A percentile compares a stretch with the other conserved stretches of the same genome.
These are phyloP conservation scores for Globisporangium spiculum DNA, from an alignment of 352 stramenopile species.

Conservation along the genomic window DNA sequence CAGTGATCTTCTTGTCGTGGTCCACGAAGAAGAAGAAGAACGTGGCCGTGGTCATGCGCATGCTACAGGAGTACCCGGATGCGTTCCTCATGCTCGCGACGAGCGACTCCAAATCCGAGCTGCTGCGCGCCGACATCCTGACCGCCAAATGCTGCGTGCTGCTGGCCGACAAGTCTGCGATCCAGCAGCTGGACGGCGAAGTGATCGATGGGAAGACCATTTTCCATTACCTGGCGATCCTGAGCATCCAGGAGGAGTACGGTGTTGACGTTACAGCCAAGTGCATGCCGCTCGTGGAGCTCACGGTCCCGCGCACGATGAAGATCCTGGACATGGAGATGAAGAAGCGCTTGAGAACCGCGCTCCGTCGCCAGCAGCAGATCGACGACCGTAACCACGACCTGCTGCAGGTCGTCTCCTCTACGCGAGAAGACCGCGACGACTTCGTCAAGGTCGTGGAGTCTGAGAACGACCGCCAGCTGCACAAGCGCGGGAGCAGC, in stretches of 20 bases:
- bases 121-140: conserved; percentile 59
- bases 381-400: conserved; percentile 9
- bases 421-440: background rate
- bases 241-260: conserved; percentile 59
- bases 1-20: conserved; percentile 66
- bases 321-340: conserved; percentile 68
- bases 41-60: conserved; percentile 17
- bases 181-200: conserved; percentile 56
- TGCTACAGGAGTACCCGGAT: conserved; percentile 42
- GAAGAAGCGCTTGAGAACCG: conserved; percentile 34
- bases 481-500: conserved; percentile 19
- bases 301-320: conserved; percentile 62
- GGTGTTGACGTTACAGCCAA: conserved; percentile 37
- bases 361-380: conserved; percentile 11
- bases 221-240: conserved; percentile 62
- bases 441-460: conserved; percentile 8
- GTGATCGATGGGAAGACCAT: conserved; percentile 59
- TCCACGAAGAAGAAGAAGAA: conserved; percentile 26
- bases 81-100: conserved; percentile 59
- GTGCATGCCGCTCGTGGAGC: conserved; percentile 57
- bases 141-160: conserved; percentile 51
- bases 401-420: conserved; percentile 9
- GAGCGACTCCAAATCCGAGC: conserved; percentile 48
- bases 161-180: conserved; percentile 52
- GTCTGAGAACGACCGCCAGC: conserved; percentile 8